Conservation (phyloP, 2,329 filamentous ascomycete genomes). For the Botrytis galanthina region DNA sequence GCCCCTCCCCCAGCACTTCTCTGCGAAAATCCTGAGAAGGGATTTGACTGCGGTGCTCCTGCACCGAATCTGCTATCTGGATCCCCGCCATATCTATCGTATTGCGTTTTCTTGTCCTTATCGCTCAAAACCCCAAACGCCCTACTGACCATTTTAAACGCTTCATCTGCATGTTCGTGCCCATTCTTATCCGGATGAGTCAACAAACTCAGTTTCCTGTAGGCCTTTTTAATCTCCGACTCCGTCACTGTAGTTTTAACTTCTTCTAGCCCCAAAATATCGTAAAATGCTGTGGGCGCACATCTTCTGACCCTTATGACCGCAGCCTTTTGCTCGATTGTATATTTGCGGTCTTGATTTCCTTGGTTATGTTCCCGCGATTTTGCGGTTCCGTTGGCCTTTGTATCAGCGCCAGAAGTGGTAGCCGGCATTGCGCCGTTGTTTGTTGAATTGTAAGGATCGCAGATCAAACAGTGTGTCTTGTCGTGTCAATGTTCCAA, state of each 20-base stretch:
- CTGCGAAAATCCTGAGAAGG: slow-evolving; percentile 62
- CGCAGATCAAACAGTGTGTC: not conserved
- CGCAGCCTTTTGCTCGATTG: slow-evolving; percentile 84
- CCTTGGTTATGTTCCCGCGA: slow-evolving; percentile 55
- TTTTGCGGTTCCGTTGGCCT: slow-evolving; percentile 39
- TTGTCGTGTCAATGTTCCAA: not conserved
- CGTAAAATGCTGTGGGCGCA: slow-evolving; percentile 85
- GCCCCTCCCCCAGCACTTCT: slow-evolving; percentile 37
- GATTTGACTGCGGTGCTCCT: slow-evolving; percentile 49
- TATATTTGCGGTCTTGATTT: slow-evolving; percentile 67
- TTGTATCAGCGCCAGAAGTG: slow-evolving; percentile 44
- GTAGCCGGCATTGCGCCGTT: slow-evolving; percentile 40
- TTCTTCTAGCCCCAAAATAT: slow-evolving; percentile 76
- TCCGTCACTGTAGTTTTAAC: slow-evolving; percentile 67
- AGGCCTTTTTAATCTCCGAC: slow-evolving; percentile 93
- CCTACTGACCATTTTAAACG: slow-evolving; percentile 95
- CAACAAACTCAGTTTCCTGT: slow-evolving; percentile 87
- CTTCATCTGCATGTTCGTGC: slow-evolving; percentile 91
- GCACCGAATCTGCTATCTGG: slow-evolving; percentile 82
- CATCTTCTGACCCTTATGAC: slow-evolving; percentile 87
- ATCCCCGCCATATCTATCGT: slow-evolving; percentile 85
- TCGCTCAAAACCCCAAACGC: slow-evolving; percentile 94
- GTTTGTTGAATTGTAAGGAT: not conserved
- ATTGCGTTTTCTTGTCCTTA: slow-evolving; percentile 87
- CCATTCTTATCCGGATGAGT: slow-evolving; percentile 99